Conservation (phyloP, 768 basidiomycete genomes). For the Gyrodon lividus region DNA sequence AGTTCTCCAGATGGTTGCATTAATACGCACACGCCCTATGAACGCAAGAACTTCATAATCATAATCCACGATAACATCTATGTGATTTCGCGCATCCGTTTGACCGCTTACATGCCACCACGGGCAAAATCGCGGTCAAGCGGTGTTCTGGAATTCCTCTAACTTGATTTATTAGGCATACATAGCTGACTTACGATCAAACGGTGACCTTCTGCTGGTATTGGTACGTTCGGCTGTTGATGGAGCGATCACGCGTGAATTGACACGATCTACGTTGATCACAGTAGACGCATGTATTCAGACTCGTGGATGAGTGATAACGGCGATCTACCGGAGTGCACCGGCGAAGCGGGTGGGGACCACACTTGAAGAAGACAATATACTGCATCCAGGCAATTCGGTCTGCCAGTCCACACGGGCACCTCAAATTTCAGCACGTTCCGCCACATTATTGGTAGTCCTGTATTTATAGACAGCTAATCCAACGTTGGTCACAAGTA, state of each 20-base stretch:
- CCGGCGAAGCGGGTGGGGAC: not conserved
- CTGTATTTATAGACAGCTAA: not conserved
- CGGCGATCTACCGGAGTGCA: not conserved
- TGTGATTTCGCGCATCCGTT: not conserved
- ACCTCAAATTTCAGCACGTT: not conserved
- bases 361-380: not conserved
- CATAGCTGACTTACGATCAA: not conserved
- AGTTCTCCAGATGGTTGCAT: too few species aligned
- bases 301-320: not conserved
- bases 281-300: not conserved
- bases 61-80: not conserved
- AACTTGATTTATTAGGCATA: too few species aligned
- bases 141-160: not conserved
- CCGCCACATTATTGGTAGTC: not conserved
- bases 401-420: not conserved
- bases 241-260: constrained; percentile 13
- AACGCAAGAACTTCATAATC: not conserved
- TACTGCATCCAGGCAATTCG: not conserved
- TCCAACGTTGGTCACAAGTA: not conserved
- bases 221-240: not conserved
- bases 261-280: not conserved
- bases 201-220: not conserved
- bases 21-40: not conserved
- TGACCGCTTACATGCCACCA: not conserved
- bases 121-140: not conserved